Evolutionary conservation across 176 grass and related monocot genomes (phyloP).

Genomic region (Musa itinerans): DNA sequence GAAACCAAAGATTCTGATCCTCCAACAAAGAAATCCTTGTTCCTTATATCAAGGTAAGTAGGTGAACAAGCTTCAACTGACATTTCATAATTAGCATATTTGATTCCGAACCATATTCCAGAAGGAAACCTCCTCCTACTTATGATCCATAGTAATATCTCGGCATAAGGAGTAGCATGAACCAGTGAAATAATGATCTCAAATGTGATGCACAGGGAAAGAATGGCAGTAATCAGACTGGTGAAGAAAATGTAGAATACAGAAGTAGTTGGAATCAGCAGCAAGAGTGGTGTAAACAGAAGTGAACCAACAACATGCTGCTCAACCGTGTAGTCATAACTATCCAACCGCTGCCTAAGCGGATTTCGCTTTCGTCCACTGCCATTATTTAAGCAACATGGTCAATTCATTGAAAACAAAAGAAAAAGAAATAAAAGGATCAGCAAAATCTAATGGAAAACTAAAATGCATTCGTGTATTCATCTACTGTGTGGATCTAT

Average conservation of each 20-base stretch:
- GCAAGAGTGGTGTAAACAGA: slow-evolving; percentile 79
- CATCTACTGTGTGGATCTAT: background rate
- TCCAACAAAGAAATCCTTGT: slow-evolving; percentile 4
- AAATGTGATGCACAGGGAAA: slow-evolving; percentile 42
- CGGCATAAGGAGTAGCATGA: slow-evolving; percentile 61
- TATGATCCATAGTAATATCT: slow-evolving; percentile 46
- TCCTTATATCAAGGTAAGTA: slow-evolving; percentile 16
- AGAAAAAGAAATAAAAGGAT: slow-evolving; percentile 4
- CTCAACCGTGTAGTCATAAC: slow-evolving; percentile 79
- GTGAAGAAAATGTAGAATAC: slow-evolving; percentile 94
- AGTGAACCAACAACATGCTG: slow-evolving; percentile 92
- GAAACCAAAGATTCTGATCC: slow-evolving; percentile 42
- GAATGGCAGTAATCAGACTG: slow-evolving; percentile 57
- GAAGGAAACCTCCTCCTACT: slow-evolving; percentile 70
- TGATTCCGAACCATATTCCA: slow-evolving; percentile 57
- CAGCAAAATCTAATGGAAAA: background rate
- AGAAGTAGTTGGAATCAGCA: slow-evolving; percentile 76
- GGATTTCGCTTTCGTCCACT: slow-evolving; percentile 94
- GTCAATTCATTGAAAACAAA: background rate
- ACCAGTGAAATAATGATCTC: slow-evolving; percentile 57
- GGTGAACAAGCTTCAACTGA: slow-evolving; percentile 5
- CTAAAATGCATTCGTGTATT: background rate
- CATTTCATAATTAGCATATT: slow-evolving; percentile 18
- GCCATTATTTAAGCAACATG: slow-evolving; percentile 27
- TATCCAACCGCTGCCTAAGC: slow-evolving; percentile 76